phyloP scores from a whole-genome alignment of 441 rosid genomes.

The Populus hybrid region DNA sequence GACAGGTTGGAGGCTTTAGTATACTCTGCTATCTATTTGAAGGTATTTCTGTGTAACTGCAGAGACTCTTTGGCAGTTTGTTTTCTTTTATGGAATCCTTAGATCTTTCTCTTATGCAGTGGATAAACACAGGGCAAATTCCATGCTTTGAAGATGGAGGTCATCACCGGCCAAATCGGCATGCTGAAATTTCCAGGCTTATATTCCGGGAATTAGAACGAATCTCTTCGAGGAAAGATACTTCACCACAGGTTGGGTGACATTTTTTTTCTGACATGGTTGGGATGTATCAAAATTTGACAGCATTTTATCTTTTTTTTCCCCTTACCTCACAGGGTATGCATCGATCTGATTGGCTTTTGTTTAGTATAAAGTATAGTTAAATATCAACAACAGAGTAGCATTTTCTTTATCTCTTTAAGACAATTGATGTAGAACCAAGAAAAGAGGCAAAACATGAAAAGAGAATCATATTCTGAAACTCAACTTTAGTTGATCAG shows the following conservation, averaged over 20 bases:
- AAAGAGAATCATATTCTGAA: background rate
- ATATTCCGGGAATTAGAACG: slow-evolving; percentile 85
- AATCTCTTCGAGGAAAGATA: slow-evolving; percentile 62
- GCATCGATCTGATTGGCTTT: background rate
- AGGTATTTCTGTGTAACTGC: slow-evolving; percentile 50
- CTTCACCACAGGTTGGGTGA: slow-evolving; percentile 61
- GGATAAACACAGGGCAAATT: slow-evolving; percentile 97
- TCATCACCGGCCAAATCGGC: slow-evolving; percentile 91
- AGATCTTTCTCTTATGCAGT: slow-evolving; percentile 52
- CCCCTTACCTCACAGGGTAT: background rate
- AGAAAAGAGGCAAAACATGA: background rate
- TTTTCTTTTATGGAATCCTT: slow-evolving; percentile 22
- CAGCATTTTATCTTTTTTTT: background rate
- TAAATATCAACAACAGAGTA: background rate
- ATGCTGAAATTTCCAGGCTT: slow-evolving; percentile 94
- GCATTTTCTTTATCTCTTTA: background rate
- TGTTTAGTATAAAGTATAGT: background rate
- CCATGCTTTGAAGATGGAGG: slow-evolving; percentile 98
- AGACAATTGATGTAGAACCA: background rate
- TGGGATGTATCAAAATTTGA: slow-evolving; percentile 6
- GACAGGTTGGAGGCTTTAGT: slow-evolving; percentile 71
- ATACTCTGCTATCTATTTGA: slow-evolving; percentile 64
- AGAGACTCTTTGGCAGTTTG: slow-evolving; percentile 7
- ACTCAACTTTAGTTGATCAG: background rate
- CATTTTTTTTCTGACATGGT: background rate